A percentile compares a stretch with the other conserved stretches of the same genome.
phyloP scores from a whole-genome alignment of 2,329 filamentous ascomycete species.

The Claviceps digitariae region DNA sequence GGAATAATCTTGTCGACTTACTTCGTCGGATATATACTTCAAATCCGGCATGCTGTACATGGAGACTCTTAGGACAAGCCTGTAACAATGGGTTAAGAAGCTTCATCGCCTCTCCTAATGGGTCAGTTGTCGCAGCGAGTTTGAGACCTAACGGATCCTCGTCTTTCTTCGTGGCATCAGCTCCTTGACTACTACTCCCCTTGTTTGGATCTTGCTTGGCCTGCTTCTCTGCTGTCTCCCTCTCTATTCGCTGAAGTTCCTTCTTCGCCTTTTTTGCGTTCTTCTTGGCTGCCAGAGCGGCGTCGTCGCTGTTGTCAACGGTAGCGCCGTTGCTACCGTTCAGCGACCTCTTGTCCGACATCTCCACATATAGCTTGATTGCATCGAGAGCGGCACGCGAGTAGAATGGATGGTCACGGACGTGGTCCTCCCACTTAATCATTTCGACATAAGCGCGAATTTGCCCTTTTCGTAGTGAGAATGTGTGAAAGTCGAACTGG shows the following conservation, averaged over 20 bases:
- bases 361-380: conserved; percentile 62
- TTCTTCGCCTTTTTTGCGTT: conserved; percentile 82
- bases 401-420: conserved; percentile 90
- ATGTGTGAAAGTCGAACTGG: conserved; percentile 97
- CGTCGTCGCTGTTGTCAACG: conserved; percentile 37
- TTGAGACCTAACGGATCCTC: conserved; percentile 74
- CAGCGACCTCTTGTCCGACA: conserved; percentile 60
- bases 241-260: conserved; percentile 50
- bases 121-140: conserved; percentile 67
- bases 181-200: conserved; percentile 38
- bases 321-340: conserved; percentile 49
- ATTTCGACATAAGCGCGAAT: conserved; percentile 91
- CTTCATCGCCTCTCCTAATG: conserved; percentile 75
- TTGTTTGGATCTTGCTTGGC: conserved; percentile 78
- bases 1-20: conserved; percentile 32
- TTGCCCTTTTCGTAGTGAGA: conserved; percentile 93
- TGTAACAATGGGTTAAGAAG: conserved; percentile 73
- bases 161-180: conserved; percentile 73
- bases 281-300: conserved; percentile 65
- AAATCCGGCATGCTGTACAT: conserved; percentile 75
- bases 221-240: conserved; percentile 64
- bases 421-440: conserved; percentile 86
- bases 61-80: conserved; percentile 65
- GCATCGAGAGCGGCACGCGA: conserved; percentile 71
- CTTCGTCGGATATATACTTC: conserved; percentile 77